Evolutionary conservation across 78 protist genomes (phyloP), one percentile per base, ranked within the genome.

Genomic region (Dictyostelium discoideum): DNA sequence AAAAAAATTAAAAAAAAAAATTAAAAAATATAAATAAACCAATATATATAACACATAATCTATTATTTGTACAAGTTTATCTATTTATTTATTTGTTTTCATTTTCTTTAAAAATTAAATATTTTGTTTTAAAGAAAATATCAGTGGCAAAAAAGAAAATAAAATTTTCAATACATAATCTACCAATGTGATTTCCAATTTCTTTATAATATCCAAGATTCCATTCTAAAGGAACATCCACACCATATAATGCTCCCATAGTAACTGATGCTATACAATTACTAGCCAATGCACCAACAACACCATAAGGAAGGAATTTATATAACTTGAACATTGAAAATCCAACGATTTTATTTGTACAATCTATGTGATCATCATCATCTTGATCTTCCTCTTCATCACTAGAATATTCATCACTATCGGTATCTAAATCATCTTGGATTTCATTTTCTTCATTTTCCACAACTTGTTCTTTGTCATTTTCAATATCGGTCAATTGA

Each of bases 321-420:
- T 69, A 69, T 26, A 69, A 69, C 24, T n/a, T n/a, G 6, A 29
- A 11, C 11, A 69, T 26, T 26, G 32, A 26, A 26, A 69, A 69
- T 69, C 42, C 77, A 69, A 69, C 77, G 24, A 4, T 26, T 69
- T 26, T 69, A 69, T 69, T 69, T 69, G 77, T 11, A 24, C 77
- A 69, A 69, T 69, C 77, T 11, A 69, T 10, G 39, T 69, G 77
- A 20, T 60, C 3, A 20, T 46, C 3, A 20, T 46, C 57, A 10
- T 69, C 77, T 69, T 67, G 76, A 54, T 60, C 69, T 26, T 69
- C 77, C 26, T 69, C 77, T 26, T 69, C 77, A 11, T 69, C 77
- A 67, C 32, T 24, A 0, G 26, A 22, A 24, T 67, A 24, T 6
- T 69, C 74, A 10, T 69, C 74, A 10, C 39, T 29, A 3, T 65